Evolutionary conservation across 1,284 basidiomycete genomes (phyloP).

Genomic region (Phaffia rhodozyma): DNA sequence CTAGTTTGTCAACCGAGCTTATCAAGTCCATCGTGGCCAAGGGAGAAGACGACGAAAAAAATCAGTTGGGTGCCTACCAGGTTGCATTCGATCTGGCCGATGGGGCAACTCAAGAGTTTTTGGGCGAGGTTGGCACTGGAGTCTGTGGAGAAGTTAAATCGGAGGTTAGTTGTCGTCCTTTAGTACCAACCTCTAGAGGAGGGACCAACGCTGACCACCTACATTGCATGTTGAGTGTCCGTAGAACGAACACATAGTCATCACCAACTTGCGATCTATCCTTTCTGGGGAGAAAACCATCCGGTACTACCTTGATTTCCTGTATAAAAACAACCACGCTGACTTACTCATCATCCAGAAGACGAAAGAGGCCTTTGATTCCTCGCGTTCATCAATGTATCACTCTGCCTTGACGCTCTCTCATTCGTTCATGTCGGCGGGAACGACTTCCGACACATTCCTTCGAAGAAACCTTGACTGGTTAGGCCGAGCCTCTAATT

Average conservation of each 20-base stretch:
- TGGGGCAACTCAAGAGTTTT: slow-evolving; percentile 81
- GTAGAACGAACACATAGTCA: slow-evolving; percentile 3
- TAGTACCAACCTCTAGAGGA: slow-evolving; percentile 40
- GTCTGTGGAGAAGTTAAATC: slow-evolving; percentile 25
- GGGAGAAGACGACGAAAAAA: slow-evolving; percentile 28
- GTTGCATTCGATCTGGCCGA: slow-evolving; percentile 88
- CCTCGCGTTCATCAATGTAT: slow-evolving; percentile 80
- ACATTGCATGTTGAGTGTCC: slow-evolving; percentile 16
- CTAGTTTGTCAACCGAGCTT: slow-evolving; percentile 57
- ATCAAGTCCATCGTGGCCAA: slow-evolving; percentile 36
- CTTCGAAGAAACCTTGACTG: slow-evolving; percentile 89
- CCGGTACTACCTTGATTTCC: slow-evolving; percentile 82
- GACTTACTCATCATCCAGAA: slow-evolving; percentile 82
- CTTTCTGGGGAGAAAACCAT: slow-evolving; percentile 79
- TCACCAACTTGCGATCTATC: slow-evolving; percentile 56
- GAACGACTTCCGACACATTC: slow-evolving; percentile 86
- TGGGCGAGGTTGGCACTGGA: slow-evolving; percentile 42
- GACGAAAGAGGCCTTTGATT: slow-evolving; percentile 53
- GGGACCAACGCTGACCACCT: slow-evolving; percentile 26
- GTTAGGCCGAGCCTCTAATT: slow-evolving; percentile 84
- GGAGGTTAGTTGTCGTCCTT: slow-evolving; percentile 40
- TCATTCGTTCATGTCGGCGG: slow-evolving; percentile 91
- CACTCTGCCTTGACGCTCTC: slow-evolving; percentile 89
- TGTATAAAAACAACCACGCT: slow-evolving; percentile 82
- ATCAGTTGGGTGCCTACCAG: slow-evolving; percentile 71